A percentile compares a stretch with the other conserved stretches of the same genome.
These are phyloP conservation scores for Suillus variegatus DNA, from an alignment of 768 basidiomycete species.

Conservation along the genomic window DNA sequence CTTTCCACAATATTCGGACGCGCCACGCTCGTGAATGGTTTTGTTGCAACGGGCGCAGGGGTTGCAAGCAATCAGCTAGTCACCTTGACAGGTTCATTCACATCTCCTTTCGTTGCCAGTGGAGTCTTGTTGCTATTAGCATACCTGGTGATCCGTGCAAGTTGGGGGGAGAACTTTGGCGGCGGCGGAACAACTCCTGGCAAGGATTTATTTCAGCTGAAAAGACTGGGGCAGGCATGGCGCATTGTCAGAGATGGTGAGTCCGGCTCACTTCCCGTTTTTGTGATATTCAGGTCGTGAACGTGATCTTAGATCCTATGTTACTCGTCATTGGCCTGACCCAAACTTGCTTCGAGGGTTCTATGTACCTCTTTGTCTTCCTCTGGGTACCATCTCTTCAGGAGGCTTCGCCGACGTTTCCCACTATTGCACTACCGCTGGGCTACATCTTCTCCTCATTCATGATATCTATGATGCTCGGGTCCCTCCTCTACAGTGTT, in stretches of 20 bases:
- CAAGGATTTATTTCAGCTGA: slow-evolving; percentile 51
- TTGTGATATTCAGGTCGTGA: not conserved
- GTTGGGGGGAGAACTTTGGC: slow-evolving; percentile 76
- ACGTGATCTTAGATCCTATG: slow-evolving; percentile 47
- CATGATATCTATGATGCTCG: slow-evolving; percentile 84
- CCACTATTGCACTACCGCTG: slow-evolving; percentile 52
- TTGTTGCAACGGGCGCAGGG: slow-evolving; percentile 69
- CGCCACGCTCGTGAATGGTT: slow-evolving; percentile 71
- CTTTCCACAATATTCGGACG: slow-evolving; percentile 72
- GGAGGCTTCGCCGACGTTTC: slow-evolving; percentile 46
- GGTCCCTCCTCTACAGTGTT: slow-evolving; percentile 67
- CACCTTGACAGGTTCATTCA: slow-evolving; percentile 47
- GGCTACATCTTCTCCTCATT: slow-evolving; percentile 81
- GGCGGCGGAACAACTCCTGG: slow-evolving; percentile 33
- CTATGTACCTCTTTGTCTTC: slow-evolving; percentile 86
- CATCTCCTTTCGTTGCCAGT: slow-evolving; percentile 68
- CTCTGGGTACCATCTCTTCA: slow-evolving; percentile 80
- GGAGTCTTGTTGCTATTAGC: slow-evolving; percentile 53
- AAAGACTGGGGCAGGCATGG: slow-evolving; percentile 56
- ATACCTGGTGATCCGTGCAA: slow-evolving; percentile 54
- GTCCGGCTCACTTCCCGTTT: slow-evolving; percentile 2
- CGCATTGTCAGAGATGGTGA: slow-evolving; percentile 54
- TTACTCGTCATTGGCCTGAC: slow-evolving; percentile 68
- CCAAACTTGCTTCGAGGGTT: slow-evolving; percentile 82
- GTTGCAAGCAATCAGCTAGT: slow-evolving; percentile 70